Percentiles rank a stretch among this genome's conserved stretches.
These are phyloP conservation scores for Phialocephala sp. DNA, from an alignment of 2,329 filamentous ascomycete species.

Conservation along the genomic window DNA sequence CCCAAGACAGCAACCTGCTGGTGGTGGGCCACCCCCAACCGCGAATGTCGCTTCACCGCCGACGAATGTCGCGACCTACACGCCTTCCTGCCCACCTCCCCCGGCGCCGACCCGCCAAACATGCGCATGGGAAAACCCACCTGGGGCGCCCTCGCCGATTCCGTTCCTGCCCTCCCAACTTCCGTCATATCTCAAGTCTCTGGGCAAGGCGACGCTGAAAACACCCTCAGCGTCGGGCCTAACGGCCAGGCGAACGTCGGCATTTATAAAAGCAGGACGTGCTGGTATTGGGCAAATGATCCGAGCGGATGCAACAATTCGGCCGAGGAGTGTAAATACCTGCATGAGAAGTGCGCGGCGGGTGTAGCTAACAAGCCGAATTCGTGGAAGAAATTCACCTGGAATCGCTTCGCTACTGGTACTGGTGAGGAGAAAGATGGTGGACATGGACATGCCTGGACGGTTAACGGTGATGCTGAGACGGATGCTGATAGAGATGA, in stretches of 20 bases:
- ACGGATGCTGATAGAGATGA: slow-evolving; percentile 14
- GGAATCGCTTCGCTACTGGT: slow-evolving; percentile 7
- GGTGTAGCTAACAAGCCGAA: slow-evolving; percentile 22
- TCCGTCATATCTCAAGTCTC: slow-evolving; percentile 1
- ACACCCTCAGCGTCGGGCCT: background rate
- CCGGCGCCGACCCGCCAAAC: slow-evolving; percentile 16
- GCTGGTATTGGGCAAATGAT: slow-evolving; percentile 32
- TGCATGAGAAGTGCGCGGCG: slow-evolving; percentile 21
- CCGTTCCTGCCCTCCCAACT: slow-evolving; percentile 3
- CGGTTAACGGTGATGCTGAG: background rate
- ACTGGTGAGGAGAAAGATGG: background rate
- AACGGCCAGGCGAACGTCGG: background rate
- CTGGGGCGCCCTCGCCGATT: slow-evolving; percentile 33
- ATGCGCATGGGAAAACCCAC: slow-evolving; percentile 34
- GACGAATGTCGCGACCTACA: slow-evolving; percentile 39
- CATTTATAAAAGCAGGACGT: slow-evolving; percentile 22
- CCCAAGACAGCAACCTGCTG: slow-evolving; percentile 36
- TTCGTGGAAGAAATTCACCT: background rate
- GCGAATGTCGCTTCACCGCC: slow-evolving; percentile 36
- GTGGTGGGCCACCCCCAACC: slow-evolving; percentile 26
- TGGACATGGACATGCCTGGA: background rate
- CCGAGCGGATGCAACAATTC: slow-evolving; percentile 19
- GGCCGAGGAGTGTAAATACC: slow-evolving; percentile 28
- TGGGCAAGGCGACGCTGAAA: background rate
- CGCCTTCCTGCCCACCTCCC: slow-evolving; percentile 15